Evolutionary conservation across 805 yeast genomes (phyloP).

Genomic region (Candida ponderosae): DNA sequence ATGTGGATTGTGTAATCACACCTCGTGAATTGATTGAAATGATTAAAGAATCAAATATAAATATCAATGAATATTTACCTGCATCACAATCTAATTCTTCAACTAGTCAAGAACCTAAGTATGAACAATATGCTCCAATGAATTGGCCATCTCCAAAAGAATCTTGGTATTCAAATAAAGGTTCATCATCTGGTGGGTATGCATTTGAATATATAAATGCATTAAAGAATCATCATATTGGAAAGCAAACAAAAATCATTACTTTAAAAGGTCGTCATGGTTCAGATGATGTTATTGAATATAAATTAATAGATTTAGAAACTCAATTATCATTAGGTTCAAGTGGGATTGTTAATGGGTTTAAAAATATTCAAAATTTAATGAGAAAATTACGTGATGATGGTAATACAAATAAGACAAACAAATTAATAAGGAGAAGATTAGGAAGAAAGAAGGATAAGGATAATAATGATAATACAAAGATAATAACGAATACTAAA

Average conservation of each 20-base stretch:
- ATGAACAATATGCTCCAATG: constrained; percentile 37
- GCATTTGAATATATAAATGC: constrained; percentile 57
- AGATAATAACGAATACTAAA: too few relatives aligned
- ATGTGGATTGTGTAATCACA: constrained; percentile 92
- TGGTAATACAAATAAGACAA: constrained; percentile 33
- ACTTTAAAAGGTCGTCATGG: constrained; percentile 63
- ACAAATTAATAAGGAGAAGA: constrained; percentile 11
- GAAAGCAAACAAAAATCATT: constrained; percentile 20
- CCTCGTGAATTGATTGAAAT: constrained; percentile 79
- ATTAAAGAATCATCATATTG: constrained; percentile 19
- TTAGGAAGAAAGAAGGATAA: constrained; percentile 11
- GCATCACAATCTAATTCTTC: constrained; percentile 14
- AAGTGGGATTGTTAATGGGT: constrained; percentile 77
- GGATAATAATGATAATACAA: too few relatives aligned
- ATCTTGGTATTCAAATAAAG: constrained; percentile 69
- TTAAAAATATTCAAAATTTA: constrained; percentile 87
- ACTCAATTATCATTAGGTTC: constrained; percentile 36
- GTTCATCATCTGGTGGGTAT: constrained; percentile 88
- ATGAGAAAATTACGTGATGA: constrained; percentile 80
- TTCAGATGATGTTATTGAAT: constrained; percentile 60
- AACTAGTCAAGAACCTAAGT: too few relatives aligned
- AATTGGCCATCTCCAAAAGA: constrained; percentile 52
- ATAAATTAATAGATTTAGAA: constrained; percentile 38
- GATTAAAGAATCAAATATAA: constrained; percentile 44
- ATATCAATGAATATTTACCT: constrained; percentile 21